Conservation (phyloP, 805 yeast genomes). For the Zygotorulaspora florentina region DNA sequence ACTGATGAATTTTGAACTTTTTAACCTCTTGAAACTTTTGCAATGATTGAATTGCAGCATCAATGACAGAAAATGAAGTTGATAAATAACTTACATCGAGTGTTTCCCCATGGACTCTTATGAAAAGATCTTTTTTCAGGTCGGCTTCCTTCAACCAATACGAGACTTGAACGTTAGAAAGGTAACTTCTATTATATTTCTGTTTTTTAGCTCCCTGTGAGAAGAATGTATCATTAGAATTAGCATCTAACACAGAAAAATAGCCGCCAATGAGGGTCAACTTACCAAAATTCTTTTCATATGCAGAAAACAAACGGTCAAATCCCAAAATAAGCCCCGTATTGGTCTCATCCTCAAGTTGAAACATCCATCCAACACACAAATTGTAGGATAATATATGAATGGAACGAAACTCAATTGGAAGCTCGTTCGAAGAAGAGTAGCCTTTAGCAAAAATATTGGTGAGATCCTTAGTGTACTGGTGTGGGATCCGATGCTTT, state of each 20-base stretch:
- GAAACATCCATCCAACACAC: conserved; percentile 77
- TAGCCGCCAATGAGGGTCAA: conserved; percentile 66
- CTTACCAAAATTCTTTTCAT: conserved; percentile 60
- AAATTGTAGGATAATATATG: conserved; percentile 59
- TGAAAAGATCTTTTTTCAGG: conserved; percentile 43
- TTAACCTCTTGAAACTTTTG: conserved; percentile 40
- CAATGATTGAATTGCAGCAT: conserved; percentile 46
- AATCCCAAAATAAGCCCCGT: conserved; percentile 82
- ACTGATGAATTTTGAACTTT: conserved; percentile 14
- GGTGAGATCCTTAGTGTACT: neutral
- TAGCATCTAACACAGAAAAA: conserved; percentile 66
- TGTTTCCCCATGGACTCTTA: conserved; percentile 61
- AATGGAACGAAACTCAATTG: conserved; percentile 43
- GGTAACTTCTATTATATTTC: conserved; percentile 56
- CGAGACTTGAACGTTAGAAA: conserved; percentile 61
- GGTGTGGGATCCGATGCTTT: conserved; percentile 16
- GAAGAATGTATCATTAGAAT: conserved; percentile 46
- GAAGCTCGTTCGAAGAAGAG: conserved; percentile 10
- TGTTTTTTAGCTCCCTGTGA: conserved; percentile 43
- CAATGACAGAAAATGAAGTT: conserved; percentile 50
- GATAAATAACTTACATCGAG: conserved; percentile 64
- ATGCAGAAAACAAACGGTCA: conserved; percentile 62
- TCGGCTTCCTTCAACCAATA: conserved; percentile 28
- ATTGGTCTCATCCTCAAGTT: conserved; percentile 35
- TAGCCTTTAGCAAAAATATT: conserved; percentile 1